Evolutionary conservation across 192 early-diverging fungal genomes (phyloP), one percentile per base, ranked within the genome.

Genomic region (Dissophora globulifera): DNA sequence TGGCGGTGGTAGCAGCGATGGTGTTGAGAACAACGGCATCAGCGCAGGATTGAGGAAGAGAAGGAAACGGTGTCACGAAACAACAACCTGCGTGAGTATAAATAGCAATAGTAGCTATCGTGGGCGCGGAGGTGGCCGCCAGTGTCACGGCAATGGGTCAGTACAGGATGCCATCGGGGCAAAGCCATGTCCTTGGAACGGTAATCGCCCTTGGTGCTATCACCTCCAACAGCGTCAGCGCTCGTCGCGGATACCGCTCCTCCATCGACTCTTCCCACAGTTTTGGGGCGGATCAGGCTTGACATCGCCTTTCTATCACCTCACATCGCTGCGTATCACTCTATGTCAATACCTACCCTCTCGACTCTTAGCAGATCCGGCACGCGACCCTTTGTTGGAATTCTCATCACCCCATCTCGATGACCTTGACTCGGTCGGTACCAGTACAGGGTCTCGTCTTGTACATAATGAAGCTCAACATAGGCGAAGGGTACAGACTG

Each of bases 141-240:
- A n/a, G n/a, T n/a, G n/a, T n/a, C n/a, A n/a, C n/a, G n/a, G n/a
- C n/a, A n/a, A n/a, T n/a, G n/a, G n/a, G n/a, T n/a, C n/a, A n/a
- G n/a, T n/a, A n/a, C n/a, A n/a, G n/a, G n/a, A n/a, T n/a, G n/a
- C n/a, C n/a, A n/a, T n/a, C n/a, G 50, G 58, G 38, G 29, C 58
- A 54, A 22, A 43, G 13, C 67, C 67, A 3, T 69, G 67, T 25
- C 67, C 67, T 4, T 35, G 67, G 51, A 69, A 69, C 23, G 67
- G 67, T 5, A 60, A 69, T 33, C 57, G 67, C 7, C 57, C 57
- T 8, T 69, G 67, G 67, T 69, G 58, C 46, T 47, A 48, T 12
- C 67, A 69, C 32, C 8, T 61, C 16, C 58, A 69, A 25, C 58
- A 50, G 15, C n/a, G n/a, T n/a, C 65, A 58, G 26, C 25, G 53